Evolutionary conservation across 1,284 basidiomycete species (phyloP).

Genomic region (Papiliotrema nemorosa): DNA sequence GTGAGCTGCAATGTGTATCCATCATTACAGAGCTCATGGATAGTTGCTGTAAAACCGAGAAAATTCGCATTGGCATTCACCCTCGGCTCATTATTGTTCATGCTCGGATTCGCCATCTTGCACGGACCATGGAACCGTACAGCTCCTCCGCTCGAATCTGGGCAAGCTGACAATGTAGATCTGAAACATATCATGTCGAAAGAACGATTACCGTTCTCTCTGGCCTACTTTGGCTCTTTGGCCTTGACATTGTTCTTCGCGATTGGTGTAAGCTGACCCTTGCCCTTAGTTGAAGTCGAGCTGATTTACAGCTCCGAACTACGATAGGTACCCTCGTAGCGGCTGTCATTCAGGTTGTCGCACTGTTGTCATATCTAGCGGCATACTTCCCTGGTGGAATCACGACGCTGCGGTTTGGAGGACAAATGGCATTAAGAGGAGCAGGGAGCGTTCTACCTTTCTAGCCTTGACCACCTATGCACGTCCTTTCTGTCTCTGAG

Average conservation of each 20-base stretch:
- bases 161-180: constrained; percentile 52
- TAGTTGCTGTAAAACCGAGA: constrained; percentile 70
- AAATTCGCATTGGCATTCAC: constrained; percentile 90
- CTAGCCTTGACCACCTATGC: no score
- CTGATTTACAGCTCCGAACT: constrained; percentile 60
- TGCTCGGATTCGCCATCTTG: constrained; percentile 56
- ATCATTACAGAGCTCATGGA: background rate
- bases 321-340: constrained; percentile 78
- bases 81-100: constrained; percentile 35
- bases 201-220: constrained; percentile 83
- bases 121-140: constrained; percentile 48
- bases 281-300: background rate
- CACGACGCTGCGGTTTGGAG: constrained; percentile 72
- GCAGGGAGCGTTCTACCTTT: constrained; percentile 74
- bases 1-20: constrained; percentile 22
- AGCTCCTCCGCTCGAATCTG: constrained; percentile 7
- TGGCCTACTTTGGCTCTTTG: constrained; percentile 75
- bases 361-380: constrained; percentile 77
- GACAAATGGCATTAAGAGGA: constrained; percentile 73
- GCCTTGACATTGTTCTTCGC: constrained; percentile 84
- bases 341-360: constrained; percentile 73
- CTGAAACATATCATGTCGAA: constrained; percentile 79
- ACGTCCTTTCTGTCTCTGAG: no score
- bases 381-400: constrained; percentile 84
- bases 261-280: constrained; percentile 60